A percentile compares a stretch with the other conserved stretches of the same genome.
Conservation (phyloP, 495 filamentous ascomycete genomes). For the Aspergillus kassunensis region DNA sequence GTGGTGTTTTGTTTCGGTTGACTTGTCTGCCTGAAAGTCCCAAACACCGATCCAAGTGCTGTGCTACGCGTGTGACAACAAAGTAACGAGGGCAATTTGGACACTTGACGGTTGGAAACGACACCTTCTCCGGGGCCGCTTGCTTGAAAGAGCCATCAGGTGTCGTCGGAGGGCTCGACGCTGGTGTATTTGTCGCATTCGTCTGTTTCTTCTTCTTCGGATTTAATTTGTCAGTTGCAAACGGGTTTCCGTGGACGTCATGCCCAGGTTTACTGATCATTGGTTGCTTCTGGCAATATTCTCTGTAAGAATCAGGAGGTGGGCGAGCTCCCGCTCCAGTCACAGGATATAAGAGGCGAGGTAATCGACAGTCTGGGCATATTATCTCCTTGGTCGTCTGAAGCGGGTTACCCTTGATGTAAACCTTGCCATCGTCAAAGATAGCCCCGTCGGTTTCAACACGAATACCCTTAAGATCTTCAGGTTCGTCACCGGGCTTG, state of each 20-base stretch:
- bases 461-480: slow-evolving; percentile 38
- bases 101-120: slow-evolving; percentile 70
- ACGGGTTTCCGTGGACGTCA: slow-evolving; percentile 82
- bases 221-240: slow-evolving; percentile 54
- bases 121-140: slow-evolving; percentile 49
- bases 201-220: slow-evolving; percentile 50
- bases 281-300: slow-evolving; percentile 75
- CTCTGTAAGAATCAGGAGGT: slow-evolving; percentile 54
- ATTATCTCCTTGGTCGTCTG: slow-evolving; percentile 66
- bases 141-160: slow-evolving; percentile 38
- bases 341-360: slow-evolving; percentile 59
- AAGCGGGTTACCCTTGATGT: slow-evolving; percentile 72
- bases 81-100: slow-evolving; percentile 59
- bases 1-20: slow-evolving; percentile 50
- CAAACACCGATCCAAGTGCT: slow-evolving; percentile 78
- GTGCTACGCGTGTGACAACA: slow-evolving; percentile 58
- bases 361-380: slow-evolving; percentile 63
- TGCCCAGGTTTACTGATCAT: slow-evolving; percentile 68
- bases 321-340: slow-evolving; percentile 57
- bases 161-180: slow-evolving; percentile 42
- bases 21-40: slow-evolving; percentile 68
- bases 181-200: slow-evolving; percentile 49
- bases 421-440: slow-evolving; percentile 68
- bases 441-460: slow-evolving; percentile 68
- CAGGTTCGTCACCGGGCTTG: slow-evolving; percentile 35